Conservation (phyloP, 345 rosid genomes). For the Passiflora organensis region DNA sequence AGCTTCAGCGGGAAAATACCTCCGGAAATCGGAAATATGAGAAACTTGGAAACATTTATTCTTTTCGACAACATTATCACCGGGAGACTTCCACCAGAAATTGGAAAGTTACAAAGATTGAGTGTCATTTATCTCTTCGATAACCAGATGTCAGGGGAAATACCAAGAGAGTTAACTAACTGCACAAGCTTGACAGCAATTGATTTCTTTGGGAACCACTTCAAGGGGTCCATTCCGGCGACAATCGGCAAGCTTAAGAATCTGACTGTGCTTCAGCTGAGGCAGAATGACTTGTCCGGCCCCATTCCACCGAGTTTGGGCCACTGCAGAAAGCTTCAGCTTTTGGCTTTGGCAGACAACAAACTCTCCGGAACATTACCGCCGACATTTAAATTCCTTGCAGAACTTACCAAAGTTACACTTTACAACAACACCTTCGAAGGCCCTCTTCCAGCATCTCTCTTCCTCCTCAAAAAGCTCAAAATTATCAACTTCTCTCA, state of each 20-base stretch:
- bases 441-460: slow-evolving; percentile 66
- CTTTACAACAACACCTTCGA: slow-evolving; percentile 77
- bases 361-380: slow-evolving; percentile 69
- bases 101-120: slow-evolving; percentile 54
- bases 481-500: slow-evolving; percentile 72
- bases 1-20: slow-evolving; percentile 25
- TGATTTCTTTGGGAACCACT: slow-evolving; percentile 70
- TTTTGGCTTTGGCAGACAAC: slow-evolving; percentile 74
- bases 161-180: slow-evolving; percentile 69
- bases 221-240: slow-evolving; percentile 63
- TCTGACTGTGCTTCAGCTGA: slow-evolving; percentile 62
- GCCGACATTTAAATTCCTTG: slow-evolving; percentile 64
- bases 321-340: slow-evolving; percentile 54
- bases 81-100: slow-evolving; percentile 58
- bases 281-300: slow-evolving; percentile 79
- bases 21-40: slow-evolving; percentile 51
- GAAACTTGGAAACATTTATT: slow-evolving; percentile 41
- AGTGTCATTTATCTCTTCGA: slow-evolving; percentile 53
- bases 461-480: slow-evolving; percentile 54
- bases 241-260: slow-evolving; percentile 62
- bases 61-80: slow-evolving; percentile 61
- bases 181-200: slow-evolving; percentile 55
- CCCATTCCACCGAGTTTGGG: slow-evolving; percentile 75
- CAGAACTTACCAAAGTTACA: slow-evolving; percentile 41
- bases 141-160: slow-evolving; percentile 66